Evolutionary conservation across 352 stramenopile genomes (phyloP).

Genomic region (Blastocystis sp.): DNA sequence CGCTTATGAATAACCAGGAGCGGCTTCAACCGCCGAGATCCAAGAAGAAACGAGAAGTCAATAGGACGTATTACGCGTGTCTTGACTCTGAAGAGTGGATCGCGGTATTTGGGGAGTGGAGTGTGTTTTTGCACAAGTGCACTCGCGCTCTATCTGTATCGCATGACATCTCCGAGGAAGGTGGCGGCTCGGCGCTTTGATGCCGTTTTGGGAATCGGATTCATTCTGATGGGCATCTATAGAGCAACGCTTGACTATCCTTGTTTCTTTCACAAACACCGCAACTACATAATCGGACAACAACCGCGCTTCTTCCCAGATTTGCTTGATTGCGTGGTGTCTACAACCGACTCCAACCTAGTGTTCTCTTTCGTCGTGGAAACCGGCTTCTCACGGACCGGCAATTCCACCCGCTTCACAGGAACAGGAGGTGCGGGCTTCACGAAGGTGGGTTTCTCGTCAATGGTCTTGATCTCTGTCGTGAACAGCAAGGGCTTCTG

Average conservation of each 20-base stretch:
- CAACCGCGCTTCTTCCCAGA: too few relatives aligned
- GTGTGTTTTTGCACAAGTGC: slow-evolving; percentile 21
- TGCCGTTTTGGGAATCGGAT: background rate
- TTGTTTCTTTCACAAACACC: slow-evolving; percentile 26
- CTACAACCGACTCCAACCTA: too few relatives aligned
- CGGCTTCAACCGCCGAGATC: background rate
- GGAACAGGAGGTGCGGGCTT: too few relatives aligned
- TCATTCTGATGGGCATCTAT: slow-evolving; percentile 4
- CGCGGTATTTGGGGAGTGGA: slow-evolving; percentile 15
- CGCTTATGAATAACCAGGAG: background rate
- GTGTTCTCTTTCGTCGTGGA: too few relatives aligned
- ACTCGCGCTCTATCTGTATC: background rate
- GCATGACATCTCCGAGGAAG: background rate
- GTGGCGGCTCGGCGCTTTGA: slow-evolving; percentile 6
- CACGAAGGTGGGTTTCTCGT: too few relatives aligned
- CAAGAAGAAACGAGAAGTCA: background rate
- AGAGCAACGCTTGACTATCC: background rate
- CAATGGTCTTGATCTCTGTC: too few relatives aligned
- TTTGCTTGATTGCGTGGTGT: too few relatives aligned
- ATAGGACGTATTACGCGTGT: background rate
- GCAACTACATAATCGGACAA: background rate
- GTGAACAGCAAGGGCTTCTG: too few relatives aligned
- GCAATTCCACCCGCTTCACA: too few relatives aligned
- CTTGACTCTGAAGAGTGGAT: background rate
- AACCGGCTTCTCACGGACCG: too few relatives aligned